Conservation (phyloP, 495 filamentous ascomycete genomes). For the Alectoria sarmentosa region DNA sequence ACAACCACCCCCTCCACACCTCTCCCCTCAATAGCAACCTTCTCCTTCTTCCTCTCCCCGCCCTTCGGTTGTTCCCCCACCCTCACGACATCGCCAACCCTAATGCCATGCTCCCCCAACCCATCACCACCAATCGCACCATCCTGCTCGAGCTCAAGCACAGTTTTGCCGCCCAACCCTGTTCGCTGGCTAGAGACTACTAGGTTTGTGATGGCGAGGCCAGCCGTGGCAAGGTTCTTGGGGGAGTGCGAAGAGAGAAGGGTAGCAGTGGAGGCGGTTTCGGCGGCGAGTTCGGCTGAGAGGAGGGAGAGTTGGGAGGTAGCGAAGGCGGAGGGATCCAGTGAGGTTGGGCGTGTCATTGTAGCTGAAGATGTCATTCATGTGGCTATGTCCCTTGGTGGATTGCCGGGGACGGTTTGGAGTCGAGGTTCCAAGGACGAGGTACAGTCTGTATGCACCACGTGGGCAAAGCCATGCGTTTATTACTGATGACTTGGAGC, state of each 20-base stretch:
- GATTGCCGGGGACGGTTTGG: neutral
- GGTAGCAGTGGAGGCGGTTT: conserved; percentile 62
- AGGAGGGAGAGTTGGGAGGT: conserved; percentile 72
- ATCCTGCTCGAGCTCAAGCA: conserved; percentile 75
- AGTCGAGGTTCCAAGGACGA: no score
- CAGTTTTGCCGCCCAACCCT: conserved; percentile 78
- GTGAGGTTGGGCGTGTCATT: neutral
- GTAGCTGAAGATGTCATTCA: neutral
- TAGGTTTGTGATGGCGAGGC: conserved; percentile 80
- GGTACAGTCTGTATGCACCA: neutral
- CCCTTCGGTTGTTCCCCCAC: conserved; percentile 67
- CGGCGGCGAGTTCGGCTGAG: conserved; percentile 67
- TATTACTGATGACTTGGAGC: neutral
- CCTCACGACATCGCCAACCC: conserved; percentile 81
- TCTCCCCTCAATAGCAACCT: conserved; percentile 52
- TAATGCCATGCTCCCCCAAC: conserved; percentile 73
- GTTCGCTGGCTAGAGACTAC: conserved; percentile 73
- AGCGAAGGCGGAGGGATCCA: conserved; percentile 72
- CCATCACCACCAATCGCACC: conserved; percentile 45
- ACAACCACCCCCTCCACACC: conserved; percentile 80
- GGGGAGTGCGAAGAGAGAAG: conserved; percentile 68
- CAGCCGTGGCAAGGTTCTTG: conserved; percentile 69
- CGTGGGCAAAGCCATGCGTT: neutral
- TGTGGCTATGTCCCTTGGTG: no score
- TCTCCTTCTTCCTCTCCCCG: conserved; percentile 64